Base-by-base conservation (phyloP, 768 basidiomycete genomes). In the Kwoniella botswanensis region DNA sequence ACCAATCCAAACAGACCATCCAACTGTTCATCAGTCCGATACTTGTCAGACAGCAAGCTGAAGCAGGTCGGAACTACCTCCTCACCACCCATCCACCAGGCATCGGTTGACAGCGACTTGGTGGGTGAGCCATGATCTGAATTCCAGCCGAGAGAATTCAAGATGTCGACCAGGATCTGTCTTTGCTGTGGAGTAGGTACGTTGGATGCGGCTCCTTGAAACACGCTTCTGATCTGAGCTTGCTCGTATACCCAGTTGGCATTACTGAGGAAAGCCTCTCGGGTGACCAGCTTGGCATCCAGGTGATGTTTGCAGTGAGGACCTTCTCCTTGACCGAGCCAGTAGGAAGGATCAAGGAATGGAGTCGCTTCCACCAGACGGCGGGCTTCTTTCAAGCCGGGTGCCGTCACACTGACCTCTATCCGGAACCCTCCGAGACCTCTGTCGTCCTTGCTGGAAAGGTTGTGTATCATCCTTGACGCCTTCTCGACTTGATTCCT, bases 191-290 rank as follows among this genome's bases (percentile, higher is more conserved):
- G 29, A 29, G 29, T 29, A 5, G 29, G 29, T 4, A 5, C 29
- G 4, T 29, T 4, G 0, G 29, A 4, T 29, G 29, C 29, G 4
- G 29, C 29, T 0, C 29, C 29, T 29, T 29, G 29, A 29, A 29
- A 29, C 29, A 29, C 29, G 2, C 29, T 29, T 5, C 17, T 29
- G 22, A 18, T 24, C 10, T 9, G 26, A 62, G 73, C 73, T 56
- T 65, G 61, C 18, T 71, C 55, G 43, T 71, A 68, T 10, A 76
- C 75, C 70, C 70, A 76, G 59, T 68, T 71, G 29, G 75, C 75
- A 58, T 76, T 76, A 21, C 22, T 66, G 11, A 76, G 67, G 41
- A 73, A 44, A 17, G 41, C 71, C 18, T 46, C 43, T 43, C 52
- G 11, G 54, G 54, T 69, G 56, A 69, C 57, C n/a, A 72, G 21